Evolutionary conservation across 495 filamentous ascomycete species (phyloP).

Genomic region (Trichoderma asperelloides): DNA sequence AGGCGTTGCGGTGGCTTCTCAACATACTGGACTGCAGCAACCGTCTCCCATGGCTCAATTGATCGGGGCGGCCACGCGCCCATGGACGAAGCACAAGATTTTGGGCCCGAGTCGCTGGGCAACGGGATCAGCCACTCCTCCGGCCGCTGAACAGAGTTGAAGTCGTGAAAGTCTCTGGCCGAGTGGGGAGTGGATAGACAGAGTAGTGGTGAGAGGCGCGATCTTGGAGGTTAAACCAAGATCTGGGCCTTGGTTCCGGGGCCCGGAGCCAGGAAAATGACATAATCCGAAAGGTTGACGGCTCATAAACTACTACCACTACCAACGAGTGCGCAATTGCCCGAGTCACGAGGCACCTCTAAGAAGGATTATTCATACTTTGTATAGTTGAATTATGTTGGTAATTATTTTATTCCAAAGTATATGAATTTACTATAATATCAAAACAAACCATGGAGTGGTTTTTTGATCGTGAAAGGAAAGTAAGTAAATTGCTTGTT

Average conservation of each 20-base stretch:
- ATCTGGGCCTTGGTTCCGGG: not conserved
- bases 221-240: not conserved
- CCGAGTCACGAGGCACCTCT: too few species aligned
- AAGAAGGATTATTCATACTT: too few species aligned
- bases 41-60: constrained; percentile 11
- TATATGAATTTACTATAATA: too few species aligned
- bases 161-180: not conserved
- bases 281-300: not conserved
- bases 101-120: not conserved
- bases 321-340: too few species aligned
- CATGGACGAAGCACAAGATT: not conserved
- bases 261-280: not conserved
- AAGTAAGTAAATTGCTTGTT: too few species aligned
- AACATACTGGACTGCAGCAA: constrained; percentile 7
- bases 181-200: not conserved
- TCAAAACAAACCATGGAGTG: too few species aligned
- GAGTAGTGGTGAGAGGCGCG: not conserved
- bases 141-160: not conserved
- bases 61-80: constrained; percentile 5
- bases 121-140: not conserved
- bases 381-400: too few species aligned
- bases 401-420: too few species aligned
- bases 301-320: too few species aligned
- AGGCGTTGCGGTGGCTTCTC: not conserved
- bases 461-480: too few species aligned